These are phyloP conservation scores for Globisporangium heterothallicum DNA, from an alignment of 352 stramenopile genomes.

Conservation along the genomic window DNA sequence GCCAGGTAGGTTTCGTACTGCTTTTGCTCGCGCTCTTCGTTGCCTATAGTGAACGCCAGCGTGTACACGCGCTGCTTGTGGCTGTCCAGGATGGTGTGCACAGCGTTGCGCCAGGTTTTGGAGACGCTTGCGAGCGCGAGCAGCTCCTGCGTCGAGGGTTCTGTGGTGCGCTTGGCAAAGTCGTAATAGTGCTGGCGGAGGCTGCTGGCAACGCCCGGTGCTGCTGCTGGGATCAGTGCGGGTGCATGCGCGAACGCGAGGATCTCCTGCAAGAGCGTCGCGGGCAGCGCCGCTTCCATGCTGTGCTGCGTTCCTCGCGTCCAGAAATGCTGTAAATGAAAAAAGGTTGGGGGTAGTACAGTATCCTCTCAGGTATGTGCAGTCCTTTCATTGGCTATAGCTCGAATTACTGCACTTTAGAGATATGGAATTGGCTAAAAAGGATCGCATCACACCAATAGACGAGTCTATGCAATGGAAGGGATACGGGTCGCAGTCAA, in stretches of 20 bases:
- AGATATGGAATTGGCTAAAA: background rate
- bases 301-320: no score
- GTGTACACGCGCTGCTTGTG: constrained; percentile 18
- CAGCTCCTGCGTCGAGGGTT: constrained; percentile 23
- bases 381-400: background rate
- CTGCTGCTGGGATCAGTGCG: constrained; percentile 26
- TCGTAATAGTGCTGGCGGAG: constrained; percentile 4
- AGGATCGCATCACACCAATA: no score
- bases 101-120: constrained; percentile 21
- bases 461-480: no score
- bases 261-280: constrained; percentile 23
- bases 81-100: constrained; percentile 13
- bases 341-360: no score
- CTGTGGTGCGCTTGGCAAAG: constrained; percentile 23
- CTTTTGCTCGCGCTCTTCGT: constrained; percentile 21
- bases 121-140: constrained; percentile 27
- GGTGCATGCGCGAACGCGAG: constrained; percentile 26
- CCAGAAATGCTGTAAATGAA: background rate
- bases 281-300: constrained; percentile 17
- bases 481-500: constrained; percentile 21
- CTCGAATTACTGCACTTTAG: background rate
- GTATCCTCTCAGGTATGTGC: no score
- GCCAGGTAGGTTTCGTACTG: constrained; percentile 15
- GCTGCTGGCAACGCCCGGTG: background rate
- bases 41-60: constrained; percentile 21